Base-by-base conservation (phyloP, 345 rosid species). In the Acer campestre region DNA sequence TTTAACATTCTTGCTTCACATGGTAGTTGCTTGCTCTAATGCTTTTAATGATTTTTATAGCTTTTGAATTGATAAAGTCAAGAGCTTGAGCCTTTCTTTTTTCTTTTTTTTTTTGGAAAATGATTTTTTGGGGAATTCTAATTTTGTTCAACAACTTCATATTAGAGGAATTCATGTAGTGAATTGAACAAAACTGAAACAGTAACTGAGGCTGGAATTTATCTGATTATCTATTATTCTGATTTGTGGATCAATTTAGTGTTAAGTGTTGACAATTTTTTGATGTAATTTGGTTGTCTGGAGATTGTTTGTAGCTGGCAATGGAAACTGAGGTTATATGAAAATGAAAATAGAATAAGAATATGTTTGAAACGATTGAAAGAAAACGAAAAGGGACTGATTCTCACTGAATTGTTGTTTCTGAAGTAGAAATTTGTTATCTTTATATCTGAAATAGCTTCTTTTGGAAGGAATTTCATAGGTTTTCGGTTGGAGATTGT, bases 171-270 rank as follows among this genome's bases (percentile, higher is more conserved):
- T 49, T 61, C 35, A 12, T 17, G 51, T 13, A 7, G 61, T 56
- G 20, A 7, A 56, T 56, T 35, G 53, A 56, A 35, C 55, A 7
- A 40, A 71, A 71, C 20, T 63, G 40, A 35, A 12, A 25, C 35
- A 73, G 23, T 16, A 64, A 22, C 55, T 14, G 71, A 63, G 63
- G 71, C 29, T 77, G 65, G 65, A 62, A 49, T 63, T 63, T 70
- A 5, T 27, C 9, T 49, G 70, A 51, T 40, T 6, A 18, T 16
- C 38, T 53, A 29, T 70, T 51, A 35, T 35, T 35, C 6, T 35
- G 38, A 9, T 51, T 51, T 13, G 11, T 27, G 25, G 31, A 70
- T 53, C 44, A 16, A 20, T 16, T 18, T 18, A 17, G 23, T 70
- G 46, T 53, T 42, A 31, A 31, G 38, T 31, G 38, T 42, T 5